Percentiles rank a stretch among this genome's conserved stretches.
These are phyloP conservation scores for Akanthomyces dipterigenus DNA, from an alignment of 2,329 filamentous ascomycete species.

Conservation along the genomic window DNA sequence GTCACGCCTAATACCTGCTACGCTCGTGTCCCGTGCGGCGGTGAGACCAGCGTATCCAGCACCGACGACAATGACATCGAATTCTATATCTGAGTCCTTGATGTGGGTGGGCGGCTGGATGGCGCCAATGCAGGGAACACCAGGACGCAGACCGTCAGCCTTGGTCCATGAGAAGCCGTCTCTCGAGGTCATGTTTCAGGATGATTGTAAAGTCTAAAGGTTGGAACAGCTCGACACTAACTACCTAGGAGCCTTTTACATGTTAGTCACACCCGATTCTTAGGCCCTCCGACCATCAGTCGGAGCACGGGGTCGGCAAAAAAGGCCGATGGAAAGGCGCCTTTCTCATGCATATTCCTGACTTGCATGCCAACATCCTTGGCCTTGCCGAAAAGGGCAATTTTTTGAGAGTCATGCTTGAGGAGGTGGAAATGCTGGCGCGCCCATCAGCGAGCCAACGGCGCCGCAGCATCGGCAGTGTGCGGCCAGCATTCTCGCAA, in stretches of 20 bases:
- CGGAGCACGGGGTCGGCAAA: background rate
- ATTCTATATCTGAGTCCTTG: slow-evolving; percentile 11
- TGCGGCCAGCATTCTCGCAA: background rate
- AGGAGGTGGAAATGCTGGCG: background rate
- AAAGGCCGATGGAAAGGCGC: background rate
- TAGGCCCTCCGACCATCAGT: background rate
- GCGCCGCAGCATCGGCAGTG: background rate
- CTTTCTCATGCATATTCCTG: background rate
- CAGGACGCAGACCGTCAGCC: slow-evolving; percentile 21
- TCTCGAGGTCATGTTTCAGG: slow-evolving; percentile 20
- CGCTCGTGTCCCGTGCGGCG: slow-evolving; percentile 21
- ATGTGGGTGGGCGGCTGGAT: slow-evolving; percentile 22
- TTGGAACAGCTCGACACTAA: background rate
- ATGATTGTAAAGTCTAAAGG: background rate
- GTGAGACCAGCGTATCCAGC: slow-evolving; percentile 26
- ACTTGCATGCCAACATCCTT: background rate
- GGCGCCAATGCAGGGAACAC: slow-evolving; percentile 24
- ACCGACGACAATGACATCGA: slow-evolving; percentile 25
- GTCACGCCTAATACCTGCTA: slow-evolving; percentile 18
- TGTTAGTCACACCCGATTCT: background rate
- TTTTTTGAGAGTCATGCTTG: background rate
- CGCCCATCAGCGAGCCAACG: background rate
- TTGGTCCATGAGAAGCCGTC: slow-evolving; percentile 27
- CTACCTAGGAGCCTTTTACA: background rate
- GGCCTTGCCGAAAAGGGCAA: background rate